phyloP scores from a whole-genome alignment of 23 red algal genomes.

The Agarophyton chilense region DNA sequence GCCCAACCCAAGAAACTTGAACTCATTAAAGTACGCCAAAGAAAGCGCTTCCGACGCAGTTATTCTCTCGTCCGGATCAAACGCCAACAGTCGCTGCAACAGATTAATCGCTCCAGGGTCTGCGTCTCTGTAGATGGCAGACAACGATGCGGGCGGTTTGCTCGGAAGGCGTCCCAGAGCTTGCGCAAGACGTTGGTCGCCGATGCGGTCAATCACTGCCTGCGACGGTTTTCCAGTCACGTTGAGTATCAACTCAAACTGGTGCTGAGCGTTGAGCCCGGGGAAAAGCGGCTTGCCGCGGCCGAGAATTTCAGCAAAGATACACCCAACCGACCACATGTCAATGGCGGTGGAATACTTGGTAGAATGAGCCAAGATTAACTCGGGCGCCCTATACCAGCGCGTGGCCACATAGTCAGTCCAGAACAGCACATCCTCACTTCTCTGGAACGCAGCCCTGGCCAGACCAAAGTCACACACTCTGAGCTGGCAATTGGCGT shows the following conservation, averaged over 20 bases:
- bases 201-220: constrained; percentile 67
- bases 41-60: constrained; percentile 77
- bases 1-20: constrained; percentile 61
- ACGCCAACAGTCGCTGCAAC: constrained; percentile 70
- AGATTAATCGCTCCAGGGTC: constrained; percentile 76
- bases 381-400: constrained; percentile 91
- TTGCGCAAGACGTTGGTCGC: constrained; percentile 59
- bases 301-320: constrained; percentile 94
- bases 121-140: constrained; percentile 64
- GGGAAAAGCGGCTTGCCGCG: constrained; percentile 93
- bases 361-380: constrained; percentile 75
- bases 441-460: constrained; percentile 75
- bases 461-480: constrained; percentile 97
- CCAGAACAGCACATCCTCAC: constrained; percentile 80
- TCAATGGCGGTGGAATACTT: constrained; percentile 83
- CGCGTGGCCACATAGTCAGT: constrained; percentile 89
- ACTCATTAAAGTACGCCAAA: constrained; percentile 92
- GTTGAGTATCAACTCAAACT: constrained; percentile 90
- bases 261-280: constrained; percentile 81
- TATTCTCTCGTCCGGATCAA: constrained; percentile 86
- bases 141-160: constrained; percentile 45
- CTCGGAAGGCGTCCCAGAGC: constrained; percentile 66
- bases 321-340: constrained; percentile 93
- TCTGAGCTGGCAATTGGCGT: constrained; percentile 86
- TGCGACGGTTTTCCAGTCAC: constrained; percentile 80